Conservation (phyloP, 768 basidiomycete genomes). For the Scleroderma citrinum region DNA sequence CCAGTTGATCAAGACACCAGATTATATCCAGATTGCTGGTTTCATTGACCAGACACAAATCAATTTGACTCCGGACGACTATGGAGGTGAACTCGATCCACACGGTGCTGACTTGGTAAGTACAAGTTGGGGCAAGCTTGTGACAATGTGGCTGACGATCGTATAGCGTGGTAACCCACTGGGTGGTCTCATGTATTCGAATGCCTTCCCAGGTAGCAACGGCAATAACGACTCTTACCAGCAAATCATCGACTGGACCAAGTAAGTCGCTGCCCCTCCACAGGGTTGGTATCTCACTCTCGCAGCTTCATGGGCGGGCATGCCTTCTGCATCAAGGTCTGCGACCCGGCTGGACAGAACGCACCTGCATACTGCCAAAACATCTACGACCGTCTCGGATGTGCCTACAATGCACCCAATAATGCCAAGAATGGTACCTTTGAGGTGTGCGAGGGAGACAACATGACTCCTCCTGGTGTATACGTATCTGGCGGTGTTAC, state of each 20-base stretch:
- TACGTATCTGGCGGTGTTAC: slow-evolving; percentile 37
- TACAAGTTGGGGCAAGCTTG: slow-evolving; percentile 6
- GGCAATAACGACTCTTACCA: slow-evolving; percentile 24
- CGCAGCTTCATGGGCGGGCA: slow-evolving; percentile 66
- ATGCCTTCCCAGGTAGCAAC: slow-evolving; percentile 36
- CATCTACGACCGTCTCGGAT: slow-evolving; percentile 71
- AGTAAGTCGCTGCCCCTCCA: slow-evolving; percentile 34
- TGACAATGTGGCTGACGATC: slow-evolving; percentile 20
- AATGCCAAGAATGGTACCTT: slow-evolving; percentile 53
- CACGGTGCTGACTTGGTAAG: slow-evolving; percentile 55
- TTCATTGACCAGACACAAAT: slow-evolving; percentile 56
- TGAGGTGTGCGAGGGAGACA: slow-evolving; percentile 61
- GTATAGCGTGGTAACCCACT: slow-evolving; percentile 63
- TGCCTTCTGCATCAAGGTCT: slow-evolving; percentile 66
- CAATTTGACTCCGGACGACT: slow-evolving; percentile 46
- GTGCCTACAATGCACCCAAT: slow-evolving; percentile 66
- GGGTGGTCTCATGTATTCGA: slow-evolving; percentile 61
- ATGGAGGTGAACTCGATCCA: slow-evolving; percentile 69
- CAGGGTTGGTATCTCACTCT: slow-evolving; percentile 6
- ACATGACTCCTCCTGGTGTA: slow-evolving; percentile 54
- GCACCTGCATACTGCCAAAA: slow-evolving; percentile 59
- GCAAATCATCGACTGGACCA: slow-evolving; percentile 69
- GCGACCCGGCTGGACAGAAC: slow-evolving; percentile 52
- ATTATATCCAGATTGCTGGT: slow-evolving; percentile 58
- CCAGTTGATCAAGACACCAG: slow-evolving; percentile 54